Evolutionary conservation across 2,329 filamentous ascomycete genomes (phyloP).

Genomic region (Talaromyces sp.): DNA sequence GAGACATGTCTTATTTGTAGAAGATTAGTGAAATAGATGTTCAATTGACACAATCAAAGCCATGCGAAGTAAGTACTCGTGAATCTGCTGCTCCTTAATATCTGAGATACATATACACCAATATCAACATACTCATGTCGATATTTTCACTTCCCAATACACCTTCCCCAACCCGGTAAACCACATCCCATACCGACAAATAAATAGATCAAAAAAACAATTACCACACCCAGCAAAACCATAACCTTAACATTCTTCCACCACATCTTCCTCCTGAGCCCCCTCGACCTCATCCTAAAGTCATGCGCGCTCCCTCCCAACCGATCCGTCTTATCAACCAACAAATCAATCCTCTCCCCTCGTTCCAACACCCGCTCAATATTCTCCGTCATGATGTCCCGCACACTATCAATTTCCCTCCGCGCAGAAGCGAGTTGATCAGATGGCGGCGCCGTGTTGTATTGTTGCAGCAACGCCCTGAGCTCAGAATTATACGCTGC

Average conservation of each 20-base stretch:
- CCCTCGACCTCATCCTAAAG: conserved; percentile 81
- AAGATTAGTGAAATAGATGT: not conserved
- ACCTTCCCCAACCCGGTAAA: conserved; percentile 54
- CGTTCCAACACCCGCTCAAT: conserved; percentile 86
- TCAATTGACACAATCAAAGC: not conserved
- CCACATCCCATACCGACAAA: conserved; percentile 71
- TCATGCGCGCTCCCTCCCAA: conserved; percentile 84
- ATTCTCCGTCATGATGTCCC: conserved; percentile 92
- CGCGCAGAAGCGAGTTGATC: conserved; percentile 82
- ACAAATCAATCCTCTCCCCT: conserved; percentile 85
- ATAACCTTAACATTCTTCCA: conserved; percentile 99
- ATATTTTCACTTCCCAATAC: conserved; percentile 30
- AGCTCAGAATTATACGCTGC: conserved; percentile 80
- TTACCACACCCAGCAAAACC: conserved; percentile 69
- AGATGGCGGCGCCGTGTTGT: conserved; percentile 71
- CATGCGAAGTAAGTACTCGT: conserved; percentile 3
- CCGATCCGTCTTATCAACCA: conserved; percentile 95
- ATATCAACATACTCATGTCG: not conserved
- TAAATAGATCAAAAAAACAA: conserved; percentile 65
- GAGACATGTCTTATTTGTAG: conserved; percentile 9
- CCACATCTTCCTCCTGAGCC: conserved; percentile 93
- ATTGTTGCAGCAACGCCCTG: conserved; percentile 74
- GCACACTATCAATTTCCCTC: conserved; percentile 85
- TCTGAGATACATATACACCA: conserved; percentile 1
- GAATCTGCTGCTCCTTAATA: not conserved